Percentiles rank a stretch among this genome's conserved stretches.
Conservation (phyloP, 192 early-diverging fungal genomes). For the Backusella sp. region DNA sequence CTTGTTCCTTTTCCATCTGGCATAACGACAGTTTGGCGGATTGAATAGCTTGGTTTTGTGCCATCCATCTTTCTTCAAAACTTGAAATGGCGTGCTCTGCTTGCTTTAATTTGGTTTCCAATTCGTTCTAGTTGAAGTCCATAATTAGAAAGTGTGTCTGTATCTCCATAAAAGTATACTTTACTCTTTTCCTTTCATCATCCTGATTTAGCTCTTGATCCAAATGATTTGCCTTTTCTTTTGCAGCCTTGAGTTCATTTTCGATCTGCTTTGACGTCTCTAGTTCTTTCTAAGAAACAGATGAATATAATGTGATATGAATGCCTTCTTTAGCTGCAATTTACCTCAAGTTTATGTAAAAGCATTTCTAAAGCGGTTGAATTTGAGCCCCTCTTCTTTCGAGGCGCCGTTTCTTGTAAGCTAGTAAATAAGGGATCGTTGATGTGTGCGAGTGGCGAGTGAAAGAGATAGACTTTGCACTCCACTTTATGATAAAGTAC, state of each 20-base stretch:
- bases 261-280: constrained; percentile 6
- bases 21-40: constrained; percentile 12
- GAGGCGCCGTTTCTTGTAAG: constrained; percentile 1
- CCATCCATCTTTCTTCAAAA: constrained; percentile 15
- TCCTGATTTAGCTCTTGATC: constrained; percentile 1
- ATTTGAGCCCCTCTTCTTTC: background rate
- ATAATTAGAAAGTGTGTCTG: background rate
- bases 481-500: constrained; percentile 36
- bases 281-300: background rate
- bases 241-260: constrained; percentile 15
- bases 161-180: background rate
- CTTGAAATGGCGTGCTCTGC: background rate
- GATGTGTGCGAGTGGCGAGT: background rate
- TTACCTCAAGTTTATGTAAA: background rate
- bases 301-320: background rate
- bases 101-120: constrained; percentile 9
- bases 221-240: background rate
- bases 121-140: background rate
- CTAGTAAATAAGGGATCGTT: constrained; percentile 11
- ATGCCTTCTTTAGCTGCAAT: background rate
- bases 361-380: constrained; percentile 1
- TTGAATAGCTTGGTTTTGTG: constrained; percentile 25
- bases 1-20: background rate
- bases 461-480: constrained; percentile 17
- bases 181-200: background rate